A percentile compares a stretch with the other conserved stretches of the same genome.
phyloP scores from a whole-genome alignment of 768 basidiomycete genomes.

The Kwoniella pini region DNA sequence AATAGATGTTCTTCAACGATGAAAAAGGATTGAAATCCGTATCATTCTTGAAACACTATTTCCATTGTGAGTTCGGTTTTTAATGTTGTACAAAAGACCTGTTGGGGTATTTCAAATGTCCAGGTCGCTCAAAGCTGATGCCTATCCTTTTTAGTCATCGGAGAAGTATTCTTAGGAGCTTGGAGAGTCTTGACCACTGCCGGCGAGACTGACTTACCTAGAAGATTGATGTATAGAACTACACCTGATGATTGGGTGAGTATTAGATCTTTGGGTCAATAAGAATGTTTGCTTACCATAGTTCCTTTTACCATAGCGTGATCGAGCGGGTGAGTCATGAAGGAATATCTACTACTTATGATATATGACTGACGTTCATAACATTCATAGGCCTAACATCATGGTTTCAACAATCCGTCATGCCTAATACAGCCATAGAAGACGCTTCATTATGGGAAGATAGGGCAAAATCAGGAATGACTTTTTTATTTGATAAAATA shows the following conservation, averaged over 20 bases:
- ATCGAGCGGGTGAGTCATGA: constrained; percentile 26
- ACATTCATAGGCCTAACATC: constrained; percentile 27
- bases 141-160: constrained; percentile 20
- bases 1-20: constrained; percentile 46
- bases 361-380: no score
- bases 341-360: no score
- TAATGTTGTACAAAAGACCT: no score
- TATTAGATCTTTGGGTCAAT: no score
- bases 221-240: constrained; percentile 35
- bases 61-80: no score
- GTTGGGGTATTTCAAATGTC: no score
- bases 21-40: constrained; percentile 22
- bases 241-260: constrained; percentile 41
- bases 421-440: constrained; percentile 37
- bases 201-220: constrained; percentile 33
- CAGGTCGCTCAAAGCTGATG: no score
- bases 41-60: constrained; percentile 41
- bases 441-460: constrained; percentile 36
- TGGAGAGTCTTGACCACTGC: constrained; percentile 37
- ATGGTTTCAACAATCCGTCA: constrained; percentile 40
- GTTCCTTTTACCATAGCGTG: constrained; percentile 19
- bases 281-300: no score
- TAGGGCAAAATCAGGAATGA: constrained; percentile 21
- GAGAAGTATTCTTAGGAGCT: constrained; percentile 42
- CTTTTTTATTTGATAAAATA: constrained; percentile 36